Evolutionary conservation across 2,329 filamentous ascomycete species (phyloP).

Genomic region (Fusarium succisae): DNA sequence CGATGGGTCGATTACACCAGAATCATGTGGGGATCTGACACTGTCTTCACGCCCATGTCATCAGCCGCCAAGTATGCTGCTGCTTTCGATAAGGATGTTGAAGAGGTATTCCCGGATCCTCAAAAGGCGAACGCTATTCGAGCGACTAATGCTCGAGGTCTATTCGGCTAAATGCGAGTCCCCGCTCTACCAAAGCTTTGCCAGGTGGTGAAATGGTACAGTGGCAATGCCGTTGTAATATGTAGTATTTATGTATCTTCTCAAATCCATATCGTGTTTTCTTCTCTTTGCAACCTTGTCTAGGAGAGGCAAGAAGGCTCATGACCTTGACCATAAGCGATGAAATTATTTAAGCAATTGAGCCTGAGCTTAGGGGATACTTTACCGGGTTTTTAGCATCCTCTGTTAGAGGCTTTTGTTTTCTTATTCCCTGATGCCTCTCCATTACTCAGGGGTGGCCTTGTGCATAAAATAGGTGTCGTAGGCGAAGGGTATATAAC

Average conservation of each 20-base stretch:
- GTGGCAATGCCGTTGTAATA: neutral
- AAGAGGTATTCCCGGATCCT: neutral
- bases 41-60: slow-evolving; percentile 11
- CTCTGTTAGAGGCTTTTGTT: rapidly evolving
- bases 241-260: neutral
- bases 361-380: neutral
- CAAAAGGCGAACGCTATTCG: slow-evolving; percentile 3
- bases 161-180: neutral
- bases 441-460: rapidly evolving
- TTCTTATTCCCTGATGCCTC: rapidly evolving
- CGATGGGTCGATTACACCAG: slow-evolving; percentile 18
- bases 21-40: slow-evolving; percentile 17
- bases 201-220: neutral
- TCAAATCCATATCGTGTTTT: rapidly evolving
- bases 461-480: neutral
- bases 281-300: rapidly evolving
- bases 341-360: rapidly evolving
- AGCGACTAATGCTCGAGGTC: neutral
- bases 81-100: slow-evolving; percentile 12
- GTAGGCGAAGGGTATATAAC: too few relatives aligned
- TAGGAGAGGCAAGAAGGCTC: neutral
- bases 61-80: slow-evolving; percentile 6
- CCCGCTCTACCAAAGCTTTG: neutral
- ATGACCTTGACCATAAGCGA: neutral
- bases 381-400: rapidly evolving